phyloP scores from a whole-genome alignment of 305 asterid genomes.

The Solanum hybrid region DNA sequence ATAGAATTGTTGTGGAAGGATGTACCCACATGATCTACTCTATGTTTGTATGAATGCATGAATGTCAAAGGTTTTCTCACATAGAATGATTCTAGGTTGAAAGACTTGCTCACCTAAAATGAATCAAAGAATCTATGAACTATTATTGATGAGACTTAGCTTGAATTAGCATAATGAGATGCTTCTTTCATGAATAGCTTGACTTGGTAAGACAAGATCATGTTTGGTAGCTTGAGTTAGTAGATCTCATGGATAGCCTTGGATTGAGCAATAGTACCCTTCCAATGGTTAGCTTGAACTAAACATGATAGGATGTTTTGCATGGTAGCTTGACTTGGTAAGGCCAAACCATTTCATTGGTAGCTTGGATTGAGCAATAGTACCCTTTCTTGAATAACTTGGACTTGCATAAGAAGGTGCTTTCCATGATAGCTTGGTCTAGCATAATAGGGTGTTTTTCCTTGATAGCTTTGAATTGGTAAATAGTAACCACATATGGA shows the following conservation, averaged over 20 bases:
- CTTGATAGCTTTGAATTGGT: not conserved
- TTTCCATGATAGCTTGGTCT: not conserved
- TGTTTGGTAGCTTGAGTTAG: not conserved
- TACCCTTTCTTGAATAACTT: not conserved
- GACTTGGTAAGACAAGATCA: not conserved
- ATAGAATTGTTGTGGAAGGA: not conserved
- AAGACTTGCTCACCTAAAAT: not conserved
- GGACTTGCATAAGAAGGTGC: not conserved
- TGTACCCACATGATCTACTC: not conserved
- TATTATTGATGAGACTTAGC: not conserved
- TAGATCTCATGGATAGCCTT: not conserved
- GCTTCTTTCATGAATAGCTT: not conserved
- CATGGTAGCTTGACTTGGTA: not conserved
- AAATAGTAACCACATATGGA: not conserved
- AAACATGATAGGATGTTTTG: not conserved
- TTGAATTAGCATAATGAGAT: not conserved
- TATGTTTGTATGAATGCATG: too few species aligned
- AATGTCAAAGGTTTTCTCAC: not conserved
- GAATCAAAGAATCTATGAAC: not conserved
- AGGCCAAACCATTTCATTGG: not conserved
- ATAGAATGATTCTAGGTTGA: not conserved
- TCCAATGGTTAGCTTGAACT: not conserved
- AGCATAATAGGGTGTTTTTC: not conserved
- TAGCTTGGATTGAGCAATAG: not conserved
- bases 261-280: not conserved